phyloP scores from a whole-genome alignment of 2,329 filamentous ascomycete genomes.

The Sporothrix luriei region DNA sequence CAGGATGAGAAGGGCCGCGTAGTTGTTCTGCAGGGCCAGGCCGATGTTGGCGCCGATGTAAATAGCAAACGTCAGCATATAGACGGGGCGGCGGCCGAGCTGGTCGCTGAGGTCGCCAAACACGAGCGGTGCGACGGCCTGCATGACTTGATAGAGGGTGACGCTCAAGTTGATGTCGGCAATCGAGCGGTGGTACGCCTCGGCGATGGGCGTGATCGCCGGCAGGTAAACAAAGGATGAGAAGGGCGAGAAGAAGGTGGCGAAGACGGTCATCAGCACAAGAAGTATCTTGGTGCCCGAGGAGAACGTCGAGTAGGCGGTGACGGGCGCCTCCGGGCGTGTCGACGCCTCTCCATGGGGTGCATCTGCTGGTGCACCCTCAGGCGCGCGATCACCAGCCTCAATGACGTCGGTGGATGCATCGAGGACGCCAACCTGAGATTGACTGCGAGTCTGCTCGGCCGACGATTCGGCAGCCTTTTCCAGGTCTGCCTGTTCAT shows the following conservation, averaged over 20 bases:
- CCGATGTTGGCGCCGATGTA: constrained; percentile 53
- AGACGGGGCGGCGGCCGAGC: constrained; percentile 52
- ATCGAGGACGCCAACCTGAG: background rate
- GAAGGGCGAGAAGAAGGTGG: constrained; percentile 42
- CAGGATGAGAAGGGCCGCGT: constrained; percentile 51
- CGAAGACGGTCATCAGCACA: constrained; percentile 40
- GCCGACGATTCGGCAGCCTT: background rate
- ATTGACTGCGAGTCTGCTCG: background rate
- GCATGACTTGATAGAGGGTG: constrained; percentile 53
- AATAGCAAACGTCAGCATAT: constrained; percentile 51
- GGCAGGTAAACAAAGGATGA: constrained; percentile 50
- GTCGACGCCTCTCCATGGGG: background rate
- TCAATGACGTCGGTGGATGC: background rate
- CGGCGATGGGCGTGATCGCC: constrained; percentile 48
- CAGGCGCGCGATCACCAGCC: background rate
- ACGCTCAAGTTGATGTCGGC: constrained; percentile 47
- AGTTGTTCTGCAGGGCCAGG: constrained; percentile 49
- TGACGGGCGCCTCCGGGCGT: background rate
- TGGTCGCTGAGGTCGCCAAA: constrained; percentile 56
- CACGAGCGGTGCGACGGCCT: constrained; percentile 55
- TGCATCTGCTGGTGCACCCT: background rate
- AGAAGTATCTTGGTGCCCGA: constrained; percentile 38
- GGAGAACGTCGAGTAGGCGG: constrained; percentile 38
- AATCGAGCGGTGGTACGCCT: constrained; percentile 44
- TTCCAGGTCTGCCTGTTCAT: background rate